These are phyloP conservation scores for Claviceps spartinae DNA, from an alignment of 2,329 filamentous ascomycete species.

Conservation along the genomic window DNA sequence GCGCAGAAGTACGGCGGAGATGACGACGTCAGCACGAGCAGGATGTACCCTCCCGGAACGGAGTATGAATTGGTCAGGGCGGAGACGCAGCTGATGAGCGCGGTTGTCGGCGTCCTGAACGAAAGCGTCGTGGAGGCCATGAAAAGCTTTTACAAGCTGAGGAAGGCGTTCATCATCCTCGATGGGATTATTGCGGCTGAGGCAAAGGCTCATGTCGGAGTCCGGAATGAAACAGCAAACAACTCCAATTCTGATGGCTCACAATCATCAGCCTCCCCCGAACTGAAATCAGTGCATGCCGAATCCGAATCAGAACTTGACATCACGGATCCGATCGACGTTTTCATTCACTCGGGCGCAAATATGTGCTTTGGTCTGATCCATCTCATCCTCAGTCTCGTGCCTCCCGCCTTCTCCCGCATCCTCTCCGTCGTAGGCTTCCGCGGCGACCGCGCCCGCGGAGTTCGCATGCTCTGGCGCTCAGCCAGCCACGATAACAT, in stretches of 20 bases:
- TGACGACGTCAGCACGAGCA: conserved; percentile 22
- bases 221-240: conserved; percentile 10
- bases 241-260: conserved; percentile 7
- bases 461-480: conserved; percentile 79
- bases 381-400: conserved; percentile 76
- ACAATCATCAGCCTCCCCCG: conserved; percentile 9
- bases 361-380: conserved; percentile 85
- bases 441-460: conserved; percentile 71
- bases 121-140: conserved; percentile 87
- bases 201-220: conserved; percentile 26
- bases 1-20: conserved; percentile 45
- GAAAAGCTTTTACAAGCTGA: conserved; percentile 81
- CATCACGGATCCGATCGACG: conserved; percentile 61
- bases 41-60: conserved; percentile 66
- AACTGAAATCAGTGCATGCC: conserved; percentile 27
- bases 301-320: conserved; percentile 49
- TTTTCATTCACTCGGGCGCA: conserved; percentile 78
- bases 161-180: conserved; percentile 76
- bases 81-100: conserved; percentile 77
- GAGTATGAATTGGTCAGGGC: conserved; percentile 79
- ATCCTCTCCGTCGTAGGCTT: conserved; percentile 85
- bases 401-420: conserved; percentile 80
- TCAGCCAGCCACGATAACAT: conserved; percentile 76
- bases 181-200: conserved; percentile 69
- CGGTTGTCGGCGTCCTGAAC: conserved; percentile 77